Conservation (phyloP, 495 filamentous ascomycete species). For the Penicillium bialowiezense region DNA sequence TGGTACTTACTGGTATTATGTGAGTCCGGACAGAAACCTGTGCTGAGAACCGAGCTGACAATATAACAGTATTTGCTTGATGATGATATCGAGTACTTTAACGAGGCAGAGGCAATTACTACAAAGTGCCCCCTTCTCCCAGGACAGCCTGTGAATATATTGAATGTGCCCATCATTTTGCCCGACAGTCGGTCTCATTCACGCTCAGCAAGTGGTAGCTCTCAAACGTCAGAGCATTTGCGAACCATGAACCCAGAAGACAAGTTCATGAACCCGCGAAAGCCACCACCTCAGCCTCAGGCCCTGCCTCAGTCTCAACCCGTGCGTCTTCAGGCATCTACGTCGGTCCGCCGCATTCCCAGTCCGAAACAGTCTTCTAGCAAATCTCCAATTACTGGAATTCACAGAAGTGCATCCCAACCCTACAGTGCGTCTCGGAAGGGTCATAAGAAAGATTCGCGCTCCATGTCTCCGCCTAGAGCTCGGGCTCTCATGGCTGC, state of each 20-base stretch:
- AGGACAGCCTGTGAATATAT: slow-evolving; percentile 78
- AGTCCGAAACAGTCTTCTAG: slow-evolving; percentile 24
- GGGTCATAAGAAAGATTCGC: slow-evolving; percentile 27
- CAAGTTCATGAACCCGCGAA: slow-evolving; percentile 67
- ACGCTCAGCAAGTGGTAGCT: slow-evolving; percentile 37
- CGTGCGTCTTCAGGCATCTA: slow-evolving; percentile 54
- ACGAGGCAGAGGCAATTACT: slow-evolving; percentile 66
- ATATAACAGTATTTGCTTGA: slow-evolving; percentile 70
- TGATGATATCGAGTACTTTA: slow-evolving; percentile 69
- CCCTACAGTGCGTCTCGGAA: slow-evolving; percentile 30
- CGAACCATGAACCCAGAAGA: slow-evolving; percentile 77
- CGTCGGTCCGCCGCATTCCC: slow-evolving; percentile 42
- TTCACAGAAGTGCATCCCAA: slow-evolving; percentile 36
- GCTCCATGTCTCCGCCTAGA: slow-evolving; percentile 43
- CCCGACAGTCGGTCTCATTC: slow-evolving; percentile 42
- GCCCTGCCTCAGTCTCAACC: slow-evolving; percentile 44
- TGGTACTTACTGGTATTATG: slow-evolving; percentile 92
- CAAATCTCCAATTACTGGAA: slow-evolving; percentile 23
- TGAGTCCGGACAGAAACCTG: slow-evolving; percentile 39
- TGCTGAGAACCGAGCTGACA: slow-evolving; percentile 8
- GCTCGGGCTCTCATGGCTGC: slow-evolving; percentile 35
- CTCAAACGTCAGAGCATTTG: slow-evolving; percentile 40
- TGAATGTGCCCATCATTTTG: slow-evolving; percentile 72
- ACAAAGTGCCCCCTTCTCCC: slow-evolving; percentile 82
- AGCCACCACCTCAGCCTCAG: slow-evolving; percentile 55